phyloP scores from a whole-genome alignment of 768 basidiomycete genomes.

The Megacollybia marginata region DNA sequence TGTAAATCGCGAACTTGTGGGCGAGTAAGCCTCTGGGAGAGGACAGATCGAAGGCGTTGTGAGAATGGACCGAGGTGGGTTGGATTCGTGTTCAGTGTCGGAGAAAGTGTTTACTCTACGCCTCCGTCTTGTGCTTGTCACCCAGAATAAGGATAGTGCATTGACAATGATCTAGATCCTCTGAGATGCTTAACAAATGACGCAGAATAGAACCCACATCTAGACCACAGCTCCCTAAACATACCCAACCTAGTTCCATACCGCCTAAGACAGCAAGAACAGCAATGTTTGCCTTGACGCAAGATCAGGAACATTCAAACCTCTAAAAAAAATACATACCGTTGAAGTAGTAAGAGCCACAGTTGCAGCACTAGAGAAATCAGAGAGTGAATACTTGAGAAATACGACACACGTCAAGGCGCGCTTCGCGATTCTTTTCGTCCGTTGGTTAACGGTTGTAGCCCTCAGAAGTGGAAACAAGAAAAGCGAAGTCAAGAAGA shows the following conservation, averaged over 20 bases:
- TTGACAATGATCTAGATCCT: not conserved
- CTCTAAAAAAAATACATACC: constrained; percentile 12
- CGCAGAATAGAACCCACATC: constrained; percentile 8
- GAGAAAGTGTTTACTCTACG: not conserved
- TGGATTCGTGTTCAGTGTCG: not conserved
- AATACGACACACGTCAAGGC: constrained; percentile 30
- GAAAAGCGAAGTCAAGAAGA: constrained; percentile 35
- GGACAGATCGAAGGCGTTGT: not conserved
- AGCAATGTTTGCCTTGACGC: constrained; percentile 29
- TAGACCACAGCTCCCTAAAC: constrained; percentile 17
- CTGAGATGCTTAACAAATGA: not conserved
- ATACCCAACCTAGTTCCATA: constrained; percentile 39
- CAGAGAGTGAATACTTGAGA: not conserved
- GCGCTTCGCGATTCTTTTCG: constrained; percentile 31
- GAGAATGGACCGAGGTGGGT: not conserved
- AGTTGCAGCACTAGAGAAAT: constrained; percentile 28
- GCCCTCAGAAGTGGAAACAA: constrained; percentile 37
- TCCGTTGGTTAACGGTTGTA: constrained; percentile 21
- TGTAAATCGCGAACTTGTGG: too few species aligned
- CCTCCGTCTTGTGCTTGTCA: not conserved
- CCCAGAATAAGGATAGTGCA: not conserved
- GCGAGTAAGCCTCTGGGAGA: not conserved
- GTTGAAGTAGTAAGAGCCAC: constrained; percentile 43
- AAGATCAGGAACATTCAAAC: constrained; percentile 8
- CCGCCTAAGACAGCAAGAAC: constrained; percentile 40